phyloP scores from a whole-genome alignment of 2,329 filamentous ascomycete genomes.

The Sordariomycetes sp. region DNA sequence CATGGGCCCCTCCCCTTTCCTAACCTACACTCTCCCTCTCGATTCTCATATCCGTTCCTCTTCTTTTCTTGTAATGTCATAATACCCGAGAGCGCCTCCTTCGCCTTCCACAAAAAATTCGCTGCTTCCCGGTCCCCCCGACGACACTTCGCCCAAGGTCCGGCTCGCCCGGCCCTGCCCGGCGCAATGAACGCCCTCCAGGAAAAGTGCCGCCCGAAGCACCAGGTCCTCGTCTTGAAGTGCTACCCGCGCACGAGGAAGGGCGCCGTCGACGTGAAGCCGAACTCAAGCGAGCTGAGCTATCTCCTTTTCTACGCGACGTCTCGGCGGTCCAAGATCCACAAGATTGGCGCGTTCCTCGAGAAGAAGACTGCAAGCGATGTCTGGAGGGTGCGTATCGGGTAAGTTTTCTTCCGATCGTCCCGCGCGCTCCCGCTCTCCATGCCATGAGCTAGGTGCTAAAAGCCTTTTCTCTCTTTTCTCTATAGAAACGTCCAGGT shows the following conservation, averaged over 20 bases:
- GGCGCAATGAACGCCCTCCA: constrained; percentile 48
- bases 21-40: not conserved
- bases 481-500: constrained; percentile 72
- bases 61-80: constrained; percentile 2
- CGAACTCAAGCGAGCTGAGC: constrained; percentile 91
- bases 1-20: not conserved
- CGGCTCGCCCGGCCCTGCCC: constrained; percentile 7
- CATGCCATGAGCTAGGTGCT: not conserved
- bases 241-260: constrained; percentile 93
- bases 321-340: constrained; percentile 85
- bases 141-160: not conserved
- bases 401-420: constrained; percentile 36
- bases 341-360: constrained; percentile 88
- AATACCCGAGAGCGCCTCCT: not conserved
- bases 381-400: constrained; percentile 77
- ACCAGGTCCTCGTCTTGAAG: constrained; percentile 90
- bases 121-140: not conserved
- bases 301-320: constrained; percentile 96
- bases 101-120: not conserved
- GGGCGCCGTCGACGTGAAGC: constrained; percentile 82
- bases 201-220: constrained; percentile 73
- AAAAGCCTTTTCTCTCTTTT: constrained; percentile 1
- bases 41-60: not conserved
- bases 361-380: constrained; percentile 89
- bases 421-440: not conserved